Conservation (phyloP, 352 stramenopile genomes). For the Pythium utonaiense region DNA sequence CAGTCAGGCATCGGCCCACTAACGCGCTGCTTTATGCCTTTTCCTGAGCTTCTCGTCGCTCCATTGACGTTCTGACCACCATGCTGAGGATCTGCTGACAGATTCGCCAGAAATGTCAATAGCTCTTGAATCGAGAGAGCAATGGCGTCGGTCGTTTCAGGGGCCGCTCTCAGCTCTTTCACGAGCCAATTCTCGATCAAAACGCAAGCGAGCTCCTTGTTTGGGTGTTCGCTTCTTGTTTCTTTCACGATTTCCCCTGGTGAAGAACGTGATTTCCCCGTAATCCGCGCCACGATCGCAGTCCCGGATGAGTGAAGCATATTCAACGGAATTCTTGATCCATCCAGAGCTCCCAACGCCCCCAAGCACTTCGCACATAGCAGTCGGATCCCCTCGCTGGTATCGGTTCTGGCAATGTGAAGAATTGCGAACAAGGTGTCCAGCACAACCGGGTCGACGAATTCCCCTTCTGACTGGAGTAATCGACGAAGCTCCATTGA, state of each 20-base stretch:
- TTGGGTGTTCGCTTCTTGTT: slow-evolving; percentile 65
- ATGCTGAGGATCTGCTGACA: slow-evolving; percentile 72
- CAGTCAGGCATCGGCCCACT: slow-evolving; percentile 63
- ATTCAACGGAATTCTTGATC: slow-evolving; percentile 61
- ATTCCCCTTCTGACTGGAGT: slow-evolving; percentile 70
- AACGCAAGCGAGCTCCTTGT: slow-evolving; percentile 78
- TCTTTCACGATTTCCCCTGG: slow-evolving; percentile 11
- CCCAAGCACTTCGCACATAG: slow-evolving; percentile 72
- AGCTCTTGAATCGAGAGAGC: slow-evolving; percentile 86
- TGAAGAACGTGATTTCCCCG: neutral
- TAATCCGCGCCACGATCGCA: neutral
- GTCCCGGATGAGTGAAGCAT: slow-evolving; percentile 47
- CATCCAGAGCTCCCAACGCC: slow-evolving; percentile 76
- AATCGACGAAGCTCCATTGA: slow-evolving; percentile 54
- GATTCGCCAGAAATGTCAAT: slow-evolving; percentile 72
- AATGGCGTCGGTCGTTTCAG: slow-evolving; percentile 77
- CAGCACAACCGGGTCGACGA: slow-evolving; percentile 54
- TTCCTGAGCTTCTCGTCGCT: neutral
- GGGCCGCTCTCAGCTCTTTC: slow-evolving; percentile 79
- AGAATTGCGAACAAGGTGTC: slow-evolving; percentile 66
- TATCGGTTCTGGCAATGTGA: slow-evolving; percentile 62
- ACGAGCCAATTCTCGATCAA: slow-evolving; percentile 81
- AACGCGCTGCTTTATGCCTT: neutral
- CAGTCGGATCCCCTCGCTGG: slow-evolving; percentile 57
- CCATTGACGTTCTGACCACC: slow-evolving; percentile 42